These are phyloP conservation scores for Crithidia acanthocephali DNA, from an alignment of 208 protist species.

Conservation along the genomic window DNA sequence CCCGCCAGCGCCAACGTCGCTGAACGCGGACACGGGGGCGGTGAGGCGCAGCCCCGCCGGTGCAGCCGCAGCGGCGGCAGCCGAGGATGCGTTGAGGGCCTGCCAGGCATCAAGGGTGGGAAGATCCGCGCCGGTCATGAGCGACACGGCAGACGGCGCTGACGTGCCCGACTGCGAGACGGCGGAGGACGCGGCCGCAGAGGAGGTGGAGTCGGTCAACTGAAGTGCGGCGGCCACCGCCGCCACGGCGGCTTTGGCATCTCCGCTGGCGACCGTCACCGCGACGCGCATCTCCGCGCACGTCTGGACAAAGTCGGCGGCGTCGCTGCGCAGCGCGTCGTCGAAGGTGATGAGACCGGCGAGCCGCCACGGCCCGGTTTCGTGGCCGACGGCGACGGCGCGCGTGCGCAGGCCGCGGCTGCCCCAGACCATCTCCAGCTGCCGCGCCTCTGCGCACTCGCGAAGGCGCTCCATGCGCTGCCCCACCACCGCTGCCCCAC, in stretches of 20 bases:
- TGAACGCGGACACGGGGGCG: too few species aligned
- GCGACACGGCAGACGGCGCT: not conserved
- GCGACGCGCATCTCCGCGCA: conserved; percentile 70
- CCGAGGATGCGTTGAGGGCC: not conserved
- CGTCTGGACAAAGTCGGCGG: conserved; percentile 37
- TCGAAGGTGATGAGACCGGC: conserved; percentile 86
- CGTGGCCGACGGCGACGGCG: conserved; percentile 45
- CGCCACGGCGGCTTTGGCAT: conserved; percentile 23
- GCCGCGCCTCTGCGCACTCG: conserved; percentile 24
- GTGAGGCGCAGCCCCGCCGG: too few species aligned
- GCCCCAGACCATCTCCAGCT: conserved; percentile 17
- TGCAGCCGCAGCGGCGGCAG: not conserved
- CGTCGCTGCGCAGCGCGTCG: conserved; percentile 75
- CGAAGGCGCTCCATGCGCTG: not conserved
- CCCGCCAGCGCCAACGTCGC: conserved; percentile 23
- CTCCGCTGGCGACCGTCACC: conserved; percentile 95
- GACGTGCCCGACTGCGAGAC: not conserved
- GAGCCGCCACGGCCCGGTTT: conserved; percentile 57
- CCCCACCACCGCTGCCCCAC: not conserved
- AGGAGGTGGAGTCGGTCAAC: not conserved
- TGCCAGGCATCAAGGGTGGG: conserved; percentile 9
- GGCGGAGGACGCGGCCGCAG: not conserved
- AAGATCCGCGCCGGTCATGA: conserved; percentile 20
- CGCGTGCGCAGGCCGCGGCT: conserved; percentile 58
- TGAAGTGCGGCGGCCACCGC: conserved; percentile 14